Evolutionary conservation across 345 rosid species (phyloP).

Genomic region (Durio zibethinus): DNA sequence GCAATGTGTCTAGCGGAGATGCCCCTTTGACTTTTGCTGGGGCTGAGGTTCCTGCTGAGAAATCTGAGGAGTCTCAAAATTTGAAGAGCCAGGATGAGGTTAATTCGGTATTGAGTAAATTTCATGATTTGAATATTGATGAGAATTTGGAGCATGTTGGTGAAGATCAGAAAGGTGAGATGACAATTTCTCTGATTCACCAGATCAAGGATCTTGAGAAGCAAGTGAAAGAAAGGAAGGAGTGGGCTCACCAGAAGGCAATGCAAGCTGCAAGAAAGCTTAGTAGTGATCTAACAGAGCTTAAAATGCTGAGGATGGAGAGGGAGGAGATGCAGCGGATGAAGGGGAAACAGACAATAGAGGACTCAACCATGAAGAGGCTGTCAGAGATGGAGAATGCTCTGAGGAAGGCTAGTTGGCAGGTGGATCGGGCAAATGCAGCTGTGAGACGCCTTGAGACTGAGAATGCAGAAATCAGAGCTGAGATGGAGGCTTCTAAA

Average conservation of each 20-base stretch:
- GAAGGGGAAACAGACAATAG: slow-evolving; percentile 81
- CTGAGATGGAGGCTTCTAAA: slow-evolving; percentile 92
- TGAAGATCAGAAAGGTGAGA: slow-evolving; percentile 72
- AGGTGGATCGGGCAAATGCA: slow-evolving; percentile 71
- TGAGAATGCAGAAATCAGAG: slow-evolving; percentile 86
- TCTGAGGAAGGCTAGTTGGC: slow-evolving; percentile 73
- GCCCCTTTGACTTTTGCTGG: slow-evolving; percentile 27
- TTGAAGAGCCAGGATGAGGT: slow-evolving; percentile 49
- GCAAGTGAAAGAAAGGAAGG: slow-evolving; percentile 82
- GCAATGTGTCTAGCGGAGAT: slow-evolving; percentile 34
- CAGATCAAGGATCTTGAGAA: slow-evolving; percentile 74
- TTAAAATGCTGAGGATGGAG: slow-evolving; percentile 73
- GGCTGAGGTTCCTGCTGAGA: slow-evolving; percentile 32
- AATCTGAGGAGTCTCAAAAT: slow-evolving; percentile 42
- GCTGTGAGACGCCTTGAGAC: slow-evolving; percentile 75
- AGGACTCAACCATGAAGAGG: slow-evolving; percentile 75
- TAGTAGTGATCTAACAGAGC: slow-evolving; percentile 74
- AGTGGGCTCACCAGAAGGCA: slow-evolving; percentile 97
- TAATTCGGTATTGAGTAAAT: slow-evolving; percentile 57
- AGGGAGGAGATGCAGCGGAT: slow-evolving; percentile 76
- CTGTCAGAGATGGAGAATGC: slow-evolving; percentile 83
- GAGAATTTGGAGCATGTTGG: slow-evolving; percentile 54
- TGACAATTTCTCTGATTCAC: slow-evolving; percentile 52
- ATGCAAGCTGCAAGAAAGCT: slow-evolving; percentile 95
- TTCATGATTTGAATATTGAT: slow-evolving; percentile 74